These are phyloP conservation scores for Vigna hirtella DNA, from an alignment of 306 rosid species.

Conservation along the genomic window DNA sequence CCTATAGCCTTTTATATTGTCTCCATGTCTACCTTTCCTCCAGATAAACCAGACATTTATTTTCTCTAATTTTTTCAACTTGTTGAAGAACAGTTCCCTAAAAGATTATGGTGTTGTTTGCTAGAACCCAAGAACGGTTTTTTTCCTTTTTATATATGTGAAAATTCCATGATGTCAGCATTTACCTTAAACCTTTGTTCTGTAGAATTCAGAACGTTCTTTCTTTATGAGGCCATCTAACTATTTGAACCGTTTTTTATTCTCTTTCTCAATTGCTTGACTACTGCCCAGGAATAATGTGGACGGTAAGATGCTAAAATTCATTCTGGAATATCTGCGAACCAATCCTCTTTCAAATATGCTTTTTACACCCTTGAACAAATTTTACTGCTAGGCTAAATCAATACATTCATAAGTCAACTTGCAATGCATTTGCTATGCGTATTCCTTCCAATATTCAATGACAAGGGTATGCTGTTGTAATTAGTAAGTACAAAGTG, in stretches of 20 bases:
- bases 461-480: background rate
- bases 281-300: background rate
- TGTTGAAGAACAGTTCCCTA: background rate
- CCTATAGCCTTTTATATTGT: too few relatives aligned
- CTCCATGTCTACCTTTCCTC: background rate
- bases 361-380: conserved; percentile 22
- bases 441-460: conserved; percentile 37
- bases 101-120: background rate
- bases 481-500: background rate
- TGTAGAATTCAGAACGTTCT: background rate
- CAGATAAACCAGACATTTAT: background rate
- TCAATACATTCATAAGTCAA: background rate
- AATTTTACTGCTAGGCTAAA: background rate
- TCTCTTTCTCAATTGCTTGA: background rate
- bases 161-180: conserved; percentile 2
- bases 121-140: background rate
- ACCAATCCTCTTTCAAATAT: background rate
- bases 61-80: background rate
- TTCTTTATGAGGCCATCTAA: conserved; percentile 1
- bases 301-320: background rate
- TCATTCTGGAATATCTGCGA: background rate
- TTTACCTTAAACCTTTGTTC: background rate
- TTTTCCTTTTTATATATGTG: background rate
- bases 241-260: conserved; percentile 2
- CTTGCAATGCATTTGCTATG: conserved; percentile 28